Percentiles rank a stretch among this genome's conserved stretches.
Conservation (phyloP, 306 rosid genomes). For the Herpetospermum pedunculosum region DNA sequence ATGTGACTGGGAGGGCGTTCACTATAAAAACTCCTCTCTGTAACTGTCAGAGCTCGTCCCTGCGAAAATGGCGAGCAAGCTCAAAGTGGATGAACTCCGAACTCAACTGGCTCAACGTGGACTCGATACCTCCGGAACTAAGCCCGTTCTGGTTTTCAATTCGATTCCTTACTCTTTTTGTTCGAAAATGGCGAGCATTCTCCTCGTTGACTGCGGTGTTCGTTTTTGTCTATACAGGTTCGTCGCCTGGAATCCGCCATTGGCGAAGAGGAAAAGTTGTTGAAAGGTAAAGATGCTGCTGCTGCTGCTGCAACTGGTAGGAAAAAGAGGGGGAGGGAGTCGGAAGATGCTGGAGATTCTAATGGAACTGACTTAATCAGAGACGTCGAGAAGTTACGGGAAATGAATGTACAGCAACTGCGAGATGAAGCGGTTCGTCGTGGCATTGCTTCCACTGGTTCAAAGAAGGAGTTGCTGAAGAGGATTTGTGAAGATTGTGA, state of each 20-base stretch:
- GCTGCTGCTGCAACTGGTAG: slow-evolving; percentile 14
- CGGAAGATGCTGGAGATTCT: slow-evolving; percentile 18
- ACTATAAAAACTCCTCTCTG: neutral
- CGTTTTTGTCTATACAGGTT: slow-evolving; percentile 29
- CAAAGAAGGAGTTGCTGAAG: slow-evolving; percentile 34
- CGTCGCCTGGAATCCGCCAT: slow-evolving; percentile 49
- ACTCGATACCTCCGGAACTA: slow-evolving; percentile 50
- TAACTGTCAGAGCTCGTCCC: neutral
- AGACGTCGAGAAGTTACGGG: slow-evolving; percentile 26
- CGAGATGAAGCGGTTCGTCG: slow-evolving; percentile 31
- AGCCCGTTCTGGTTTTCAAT: slow-evolving; percentile 48
- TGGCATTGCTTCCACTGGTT: slow-evolving; percentile 23
- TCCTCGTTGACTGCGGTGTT: neutral
- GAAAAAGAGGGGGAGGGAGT: slow-evolving; percentile 34
- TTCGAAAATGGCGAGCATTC: neutral
- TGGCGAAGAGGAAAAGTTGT: slow-evolving; percentile 25
- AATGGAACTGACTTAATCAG: slow-evolving; percentile 21
- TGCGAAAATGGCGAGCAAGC: slow-evolving; percentile 45
- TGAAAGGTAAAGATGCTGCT: slow-evolving; percentile 3
- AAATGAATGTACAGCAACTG: slow-evolving; percentile 23
- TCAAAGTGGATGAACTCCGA: slow-evolving; percentile 69
- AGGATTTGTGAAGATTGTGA: slow-evolving; percentile 25
- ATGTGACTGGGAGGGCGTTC: neutral
- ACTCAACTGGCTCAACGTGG: slow-evolving; percentile 58
- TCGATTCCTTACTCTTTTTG: neutral